Evolutionary conservation across 139 green algal species (phyloP), one percentile per base, ranked within the genome.

Genomic region (Microglena sp.): DNA sequence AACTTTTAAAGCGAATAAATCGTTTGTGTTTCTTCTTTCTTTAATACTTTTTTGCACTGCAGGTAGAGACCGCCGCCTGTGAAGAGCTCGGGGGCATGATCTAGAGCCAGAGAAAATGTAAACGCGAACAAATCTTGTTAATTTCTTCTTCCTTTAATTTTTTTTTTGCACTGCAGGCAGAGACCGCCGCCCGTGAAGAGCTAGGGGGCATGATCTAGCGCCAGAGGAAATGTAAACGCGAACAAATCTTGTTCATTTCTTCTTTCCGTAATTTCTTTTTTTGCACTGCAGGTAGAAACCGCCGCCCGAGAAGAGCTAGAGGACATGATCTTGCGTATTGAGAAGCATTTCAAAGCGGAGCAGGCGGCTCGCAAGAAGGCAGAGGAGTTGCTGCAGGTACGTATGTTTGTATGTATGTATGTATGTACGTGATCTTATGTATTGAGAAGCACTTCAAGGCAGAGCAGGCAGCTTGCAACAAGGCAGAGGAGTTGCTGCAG

Each of bases 81-180:
- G 73, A 75, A 60, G 84, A 92, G 69, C 73, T 94, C 40, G 87
- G 92, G 71, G 82, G 90, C 53, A 94, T 94, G 87, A 71, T 92
- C 18, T 64, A 88, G 85, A 31, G 86, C 91, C 33, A 82, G 92
- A 73, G 78, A 79, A 35, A 82, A 92, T 64, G 87, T 92, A 59
- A 90, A 89, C 70, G 69, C 74, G n/a, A n/a, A n/a, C n/a, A n/a
- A n/a, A n/a, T n/a, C n/a, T n/a, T n/a, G n/a, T n/a, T n/a, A n/a
- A n/a, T n/a, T n/a, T n/a, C n/a, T n/a, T n/a, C n/a, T n/a, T n/a
- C n/a, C n/a, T n/a, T n/a, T n/a, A n/a, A n/a, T n/a, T n/a, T n/a
- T n/a, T n/a, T n/a, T n/a, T n/a, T n/a, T n/a, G n/a, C n/a, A n/a
- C 62, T 84, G 8, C 60, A 74, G 60, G 33, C 78, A 72, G 72